Conservation (phyloP, 169 alveolate genomes). For the Ichthyophthirius multifiliis region DNA sequence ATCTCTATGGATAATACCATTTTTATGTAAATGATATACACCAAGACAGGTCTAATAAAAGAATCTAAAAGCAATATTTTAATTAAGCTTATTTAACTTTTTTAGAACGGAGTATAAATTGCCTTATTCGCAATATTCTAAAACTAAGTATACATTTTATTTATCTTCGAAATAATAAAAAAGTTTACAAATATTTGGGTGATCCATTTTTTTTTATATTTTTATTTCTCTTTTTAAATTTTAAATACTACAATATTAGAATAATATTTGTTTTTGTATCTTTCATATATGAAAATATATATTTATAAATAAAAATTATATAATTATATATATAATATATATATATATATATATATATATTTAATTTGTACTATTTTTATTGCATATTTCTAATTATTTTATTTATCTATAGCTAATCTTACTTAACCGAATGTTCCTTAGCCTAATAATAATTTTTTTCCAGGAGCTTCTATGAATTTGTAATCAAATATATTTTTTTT, state of each 20-base stretch:
- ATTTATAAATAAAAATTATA: not conserved
- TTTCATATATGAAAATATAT: not conserved
- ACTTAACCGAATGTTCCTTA: slow-evolving; percentile 32
- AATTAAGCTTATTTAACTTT: slow-evolving; percentile 50
- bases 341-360: slow-evolving; percentile 1
- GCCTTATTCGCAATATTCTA: slow-evolving; percentile 71
- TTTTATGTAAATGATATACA: slow-evolving; percentile 58
- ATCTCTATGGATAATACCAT: slow-evolving; percentile 75
- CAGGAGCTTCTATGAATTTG: not conserved
- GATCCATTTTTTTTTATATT: slow-evolving; percentile 74
- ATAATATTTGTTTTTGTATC: slow-evolving; percentile 43
- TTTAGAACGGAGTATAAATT: slow-evolving; percentile 53
- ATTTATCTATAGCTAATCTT: slow-evolving; percentile 22
- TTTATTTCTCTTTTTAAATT: slow-evolving; percentile 80
- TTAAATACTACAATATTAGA: slow-evolving; percentile 25
- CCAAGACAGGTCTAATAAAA: slow-evolving; percentile 61
- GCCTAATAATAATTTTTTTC: slow-evolving; percentile 10
- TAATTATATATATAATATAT: not conserved
- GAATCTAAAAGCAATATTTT: slow-evolving; percentile 62
- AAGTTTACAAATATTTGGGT: slow-evolving; percentile 65
- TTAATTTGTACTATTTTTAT: slow-evolving; percentile 38
- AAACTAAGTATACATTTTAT: slow-evolving; percentile 60
- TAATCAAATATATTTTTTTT: no score
- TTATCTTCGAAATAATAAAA: slow-evolving; percentile 73
- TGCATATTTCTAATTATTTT: slow-evolving; percentile 19